phyloP scores from a whole-genome alignment of 2,329 filamentous ascomycete species.

The Aspergillus flavus region DNA sequence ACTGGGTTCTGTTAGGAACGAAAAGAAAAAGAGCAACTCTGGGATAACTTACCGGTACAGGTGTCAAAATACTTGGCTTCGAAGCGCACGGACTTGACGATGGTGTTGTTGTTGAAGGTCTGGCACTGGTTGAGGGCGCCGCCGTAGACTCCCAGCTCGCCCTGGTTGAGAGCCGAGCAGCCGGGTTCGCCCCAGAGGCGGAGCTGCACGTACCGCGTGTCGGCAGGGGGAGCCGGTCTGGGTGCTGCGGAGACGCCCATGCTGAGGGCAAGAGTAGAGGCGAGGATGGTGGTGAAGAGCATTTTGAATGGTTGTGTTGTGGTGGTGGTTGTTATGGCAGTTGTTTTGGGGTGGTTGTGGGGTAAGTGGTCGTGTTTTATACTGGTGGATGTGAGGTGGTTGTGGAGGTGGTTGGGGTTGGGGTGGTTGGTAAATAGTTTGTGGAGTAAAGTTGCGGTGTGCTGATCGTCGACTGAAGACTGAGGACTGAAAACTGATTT shows the following conservation, averaged over 20 bases:
- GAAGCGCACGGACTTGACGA: slow-evolving; percentile 17
- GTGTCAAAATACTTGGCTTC: slow-evolving; percentile 7
- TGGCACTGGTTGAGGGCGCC: slow-evolving; percentile 18
- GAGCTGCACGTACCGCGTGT: slow-evolving; percentile 20
- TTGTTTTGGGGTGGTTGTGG: too few species aligned
- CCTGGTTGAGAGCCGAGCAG: slow-evolving; percentile 18
- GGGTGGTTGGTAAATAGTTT: background rate
- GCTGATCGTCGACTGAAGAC: background rate
- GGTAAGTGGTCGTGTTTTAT: too few species aligned
- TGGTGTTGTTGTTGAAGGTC: slow-evolving; percentile 8
- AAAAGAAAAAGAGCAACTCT: too few species aligned
- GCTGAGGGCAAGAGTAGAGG: slow-evolving; percentile 9
- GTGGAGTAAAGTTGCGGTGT: background rate
- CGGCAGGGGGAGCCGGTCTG: background rate
- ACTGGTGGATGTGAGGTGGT: too few species aligned
- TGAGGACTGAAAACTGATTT: too few species aligned
- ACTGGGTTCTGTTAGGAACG: background rate
- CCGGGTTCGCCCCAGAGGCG: slow-evolving; percentile 20
- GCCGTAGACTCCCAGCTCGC: slow-evolving; percentile 22
- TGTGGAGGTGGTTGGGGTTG: background rate
- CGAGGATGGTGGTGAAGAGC: slow-evolving; percentile 8
- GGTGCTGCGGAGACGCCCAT: slow-evolving; percentile 14
- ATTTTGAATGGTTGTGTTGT: background rate
- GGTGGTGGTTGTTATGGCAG: background rate
- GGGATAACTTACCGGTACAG: slow-evolving; percentile 6